Evolutionary conservation across 768 basidiomycete species (phyloP).

Genomic region (Nevesoporus exiguus): DNA sequence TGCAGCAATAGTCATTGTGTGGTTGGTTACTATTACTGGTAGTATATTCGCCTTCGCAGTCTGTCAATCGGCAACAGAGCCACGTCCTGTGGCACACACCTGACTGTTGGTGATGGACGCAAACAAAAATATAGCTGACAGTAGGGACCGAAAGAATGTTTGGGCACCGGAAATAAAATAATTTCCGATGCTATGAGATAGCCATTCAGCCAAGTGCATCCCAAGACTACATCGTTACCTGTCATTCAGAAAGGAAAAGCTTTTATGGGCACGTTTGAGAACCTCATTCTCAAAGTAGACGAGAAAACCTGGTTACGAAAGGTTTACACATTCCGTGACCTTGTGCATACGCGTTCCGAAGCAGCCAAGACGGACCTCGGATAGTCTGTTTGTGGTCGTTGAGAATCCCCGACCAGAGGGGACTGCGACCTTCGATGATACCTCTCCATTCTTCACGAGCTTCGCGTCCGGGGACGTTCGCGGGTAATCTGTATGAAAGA

Average conservation of each 20-base stretch:
- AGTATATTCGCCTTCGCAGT: constrained; percentile 65
- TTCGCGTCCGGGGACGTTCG: constrained; percentile 60
- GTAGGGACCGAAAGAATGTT: constrained; percentile 86
- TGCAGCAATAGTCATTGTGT: constrained; percentile 92
- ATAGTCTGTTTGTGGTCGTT: constrained; percentile 89
- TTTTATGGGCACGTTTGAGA: constrained; percentile 86
- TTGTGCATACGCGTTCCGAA: not conserved
- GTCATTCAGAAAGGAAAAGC: constrained; percentile 90
- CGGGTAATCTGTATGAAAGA: constrained; percentile 76
- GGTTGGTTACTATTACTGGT: constrained; percentile 90
- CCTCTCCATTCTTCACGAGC: constrained; percentile 90
- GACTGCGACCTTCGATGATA: constrained; percentile 83
- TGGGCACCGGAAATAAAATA: constrained; percentile 89
- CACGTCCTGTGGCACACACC: constrained; percentile 26
- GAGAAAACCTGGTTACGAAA: constrained; percentile 63
- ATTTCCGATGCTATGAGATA: constrained; percentile 67
- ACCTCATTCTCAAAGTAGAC: constrained; percentile 90
- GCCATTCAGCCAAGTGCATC: constrained; percentile 1
- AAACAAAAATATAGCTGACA: constrained; percentile 92
- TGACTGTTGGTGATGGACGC: constrained; percentile 86
- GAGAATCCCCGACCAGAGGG: constrained; percentile 82
- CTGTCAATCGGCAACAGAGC: constrained; percentile 11
- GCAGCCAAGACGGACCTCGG: constrained; percentile 50
- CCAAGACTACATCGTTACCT: constrained; percentile 42
- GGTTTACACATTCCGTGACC: not conserved